These are phyloP conservation scores for Pholiota adiposa DNA, from an alignment of 1,284 basidiomycete genomes.

Conservation along the genomic window DNA sequence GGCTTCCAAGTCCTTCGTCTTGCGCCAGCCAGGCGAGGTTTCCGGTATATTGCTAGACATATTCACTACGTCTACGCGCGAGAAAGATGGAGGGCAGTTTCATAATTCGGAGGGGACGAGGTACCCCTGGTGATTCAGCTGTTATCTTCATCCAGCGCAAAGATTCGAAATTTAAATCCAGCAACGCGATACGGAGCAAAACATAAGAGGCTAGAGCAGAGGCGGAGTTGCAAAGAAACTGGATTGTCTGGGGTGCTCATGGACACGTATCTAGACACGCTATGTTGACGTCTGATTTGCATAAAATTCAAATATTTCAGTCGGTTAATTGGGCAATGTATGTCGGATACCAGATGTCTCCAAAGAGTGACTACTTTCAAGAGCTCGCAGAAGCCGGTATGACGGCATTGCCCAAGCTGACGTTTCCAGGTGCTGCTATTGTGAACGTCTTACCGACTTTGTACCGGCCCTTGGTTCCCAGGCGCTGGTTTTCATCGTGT, in stretches of 20 bases:
- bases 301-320: too few relatives aligned
- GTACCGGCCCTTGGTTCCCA: neutral
- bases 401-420: neutral
- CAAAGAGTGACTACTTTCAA: neutral
- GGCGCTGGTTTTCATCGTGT: neutral
- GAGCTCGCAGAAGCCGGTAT: neutral
- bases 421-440: neutral
- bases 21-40: neutral
- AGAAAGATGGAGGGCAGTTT: neutral
- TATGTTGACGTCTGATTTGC: too few relatives aligned
- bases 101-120: neutral
- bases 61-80: neutral
- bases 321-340: too few relatives aligned
- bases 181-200: too few relatives aligned
- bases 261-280: too few relatives aligned
- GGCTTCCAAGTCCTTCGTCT: too few relatives aligned
- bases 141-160: too few relatives aligned
- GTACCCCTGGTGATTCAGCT: neutral
- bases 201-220: too few relatives aligned
- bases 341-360: neutral
- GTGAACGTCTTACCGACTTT: neutral
- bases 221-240: too few relatives aligned
- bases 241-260: too few relatives aligned
- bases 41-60: neutral
- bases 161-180: too few relatives aligned